Evolutionary conservation across 1,284 basidiomycete species (phyloP).

Genomic region (Takashimella koratensis): DNA sequence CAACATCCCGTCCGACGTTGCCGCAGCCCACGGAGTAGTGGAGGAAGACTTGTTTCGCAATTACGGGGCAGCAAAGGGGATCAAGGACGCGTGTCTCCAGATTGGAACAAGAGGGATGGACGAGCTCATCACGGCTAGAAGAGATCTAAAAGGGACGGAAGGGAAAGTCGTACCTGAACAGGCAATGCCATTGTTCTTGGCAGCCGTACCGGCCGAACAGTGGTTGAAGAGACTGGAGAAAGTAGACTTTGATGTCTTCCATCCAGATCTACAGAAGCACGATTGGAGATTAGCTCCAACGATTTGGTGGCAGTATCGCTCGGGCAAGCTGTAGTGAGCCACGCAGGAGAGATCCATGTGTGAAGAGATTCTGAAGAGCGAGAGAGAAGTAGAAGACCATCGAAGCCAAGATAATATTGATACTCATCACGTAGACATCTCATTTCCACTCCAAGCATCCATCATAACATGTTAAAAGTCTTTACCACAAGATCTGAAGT

Average conservation of each 20-base stretch:
- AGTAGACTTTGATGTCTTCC: constrained; percentile 78
- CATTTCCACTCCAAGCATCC: neutral
- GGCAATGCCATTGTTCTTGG: constrained; percentile 73
- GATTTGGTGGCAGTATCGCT: constrained; percentile 66
- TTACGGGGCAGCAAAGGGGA: constrained; percentile 58
- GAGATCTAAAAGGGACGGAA: constrained; percentile 64
- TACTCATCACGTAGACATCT: too few relatives aligned
- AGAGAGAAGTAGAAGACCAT: too few relatives aligned
- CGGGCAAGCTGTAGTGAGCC: constrained; percentile 41
- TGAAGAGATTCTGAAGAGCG: neutral
- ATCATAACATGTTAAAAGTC: neutral
- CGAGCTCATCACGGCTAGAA: constrained; percentile 77
- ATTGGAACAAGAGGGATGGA: constrained; percentile 88
- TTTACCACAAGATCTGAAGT: too few relatives aligned
- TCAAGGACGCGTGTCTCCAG: constrained; percentile 70
- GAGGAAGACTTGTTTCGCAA: constrained; percentile 82
- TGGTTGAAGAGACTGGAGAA: constrained; percentile 72
- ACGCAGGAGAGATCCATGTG: neutral
- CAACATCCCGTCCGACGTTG: constrained; percentile 79
- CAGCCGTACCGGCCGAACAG: constrained; percentile 69
- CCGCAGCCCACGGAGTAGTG: constrained; percentile 69
- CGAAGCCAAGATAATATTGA: too few relatives aligned
- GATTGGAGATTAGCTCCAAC: constrained; percentile 84
- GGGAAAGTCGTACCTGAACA: constrained; percentile 59
- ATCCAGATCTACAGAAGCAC: constrained; percentile 62